Base-by-base conservation (phyloP, 345 rosid species). In the Aquilaria malaccensis region DNA sequence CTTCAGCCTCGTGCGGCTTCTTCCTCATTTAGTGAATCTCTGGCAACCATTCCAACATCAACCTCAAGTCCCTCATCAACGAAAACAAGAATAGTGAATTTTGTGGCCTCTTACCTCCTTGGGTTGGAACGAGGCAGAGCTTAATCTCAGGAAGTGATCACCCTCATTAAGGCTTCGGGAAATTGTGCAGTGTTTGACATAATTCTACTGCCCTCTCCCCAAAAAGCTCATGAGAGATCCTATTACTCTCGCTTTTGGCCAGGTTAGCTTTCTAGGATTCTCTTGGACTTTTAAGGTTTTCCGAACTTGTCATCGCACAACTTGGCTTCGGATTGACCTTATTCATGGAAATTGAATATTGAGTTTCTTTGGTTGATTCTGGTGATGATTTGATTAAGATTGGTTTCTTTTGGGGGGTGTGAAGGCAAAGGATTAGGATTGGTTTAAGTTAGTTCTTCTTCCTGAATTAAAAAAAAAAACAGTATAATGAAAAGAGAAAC, bases 211-310 rank as follows among this genome's bases (percentile, higher is more conserved):
- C 61, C 96, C 96, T 32, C 74, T 94, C 30, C 90, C 99, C 15
- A 83, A 81, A 10, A 95, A 94, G 52, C 65, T 94, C 64, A 94
- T 90, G 99, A 76, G 80, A 70, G 97, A 94, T 83, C 99, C 97
- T 48, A 95, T 94, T 43, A 79, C 90, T 76, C 69, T 94, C 72
- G 74, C 93, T 52, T 79, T 97, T 30, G 99, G 97, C 10, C 89
- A 76, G 97, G 99, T 94, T 63, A 45, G 81, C 54, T 45, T 30
- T 29, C n/a, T 56, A 30, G 50, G 52, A 57, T 64, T 50, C 2
- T 9, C 1, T 37, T 37, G 43, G 2, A 37, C 43, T 9, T 49
- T 33, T 12, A 29, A 55, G 43, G 0, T 9, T 10, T 67, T 41
- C 33, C 2, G 33, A 2, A 13, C 9, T 50, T 13, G 30, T 53